Evolutionary conservation across 805 yeast species (phyloP).

Genomic region (Kazachstania taianensis): DNA sequence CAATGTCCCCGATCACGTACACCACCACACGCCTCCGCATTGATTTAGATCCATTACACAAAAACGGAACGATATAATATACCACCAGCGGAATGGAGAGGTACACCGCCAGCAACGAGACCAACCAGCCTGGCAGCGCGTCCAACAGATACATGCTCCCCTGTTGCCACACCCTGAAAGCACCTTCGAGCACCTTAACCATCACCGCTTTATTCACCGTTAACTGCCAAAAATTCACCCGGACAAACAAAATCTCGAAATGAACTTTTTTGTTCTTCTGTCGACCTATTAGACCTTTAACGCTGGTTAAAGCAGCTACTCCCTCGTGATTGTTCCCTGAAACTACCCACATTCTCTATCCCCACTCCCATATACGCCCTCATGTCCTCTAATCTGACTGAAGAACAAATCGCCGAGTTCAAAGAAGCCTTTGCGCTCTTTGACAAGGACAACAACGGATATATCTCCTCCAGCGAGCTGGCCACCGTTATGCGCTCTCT

Average conservation of each 20-base stretch:
- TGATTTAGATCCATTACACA: conserved; percentile 28
- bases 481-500: conserved; percentile 99
- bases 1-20: conserved; percentile 84
- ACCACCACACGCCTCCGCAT: conserved; percentile 52
- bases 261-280: too few relatives aligned
- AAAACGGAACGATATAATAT: conserved; percentile 29
- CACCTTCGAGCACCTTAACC: too few relatives aligned
- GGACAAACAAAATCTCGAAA: too few relatives aligned
- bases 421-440: conserved; percentile 96
- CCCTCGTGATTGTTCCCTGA: too few relatives aligned
- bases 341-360: too few relatives aligned
- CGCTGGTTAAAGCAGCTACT: too few relatives aligned
- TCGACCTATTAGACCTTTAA: too few relatives aligned
- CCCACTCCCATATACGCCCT: too few relatives aligned
- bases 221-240: too few relatives aligned
- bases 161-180: too few relatives aligned
- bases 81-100: conserved; percentile 30
- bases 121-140: conserved; percentile 5
- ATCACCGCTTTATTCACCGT: too few relatives aligned
- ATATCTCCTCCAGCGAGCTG: conserved; percentile 88
- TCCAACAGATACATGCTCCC: not conserved
- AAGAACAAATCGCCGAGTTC: conserved; percentile 93
- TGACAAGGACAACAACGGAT: conserved; percentile 95
- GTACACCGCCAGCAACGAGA: conserved; percentile 32
- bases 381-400: conserved; percentile 59